A percentile compares a stretch with the other conserved stretches of the same genome.
These are phyloP conservation scores for Rhizodiscina lignyota DNA, from an alignment of 495 filamentous ascomycete species.

Conservation along the genomic window DNA sequence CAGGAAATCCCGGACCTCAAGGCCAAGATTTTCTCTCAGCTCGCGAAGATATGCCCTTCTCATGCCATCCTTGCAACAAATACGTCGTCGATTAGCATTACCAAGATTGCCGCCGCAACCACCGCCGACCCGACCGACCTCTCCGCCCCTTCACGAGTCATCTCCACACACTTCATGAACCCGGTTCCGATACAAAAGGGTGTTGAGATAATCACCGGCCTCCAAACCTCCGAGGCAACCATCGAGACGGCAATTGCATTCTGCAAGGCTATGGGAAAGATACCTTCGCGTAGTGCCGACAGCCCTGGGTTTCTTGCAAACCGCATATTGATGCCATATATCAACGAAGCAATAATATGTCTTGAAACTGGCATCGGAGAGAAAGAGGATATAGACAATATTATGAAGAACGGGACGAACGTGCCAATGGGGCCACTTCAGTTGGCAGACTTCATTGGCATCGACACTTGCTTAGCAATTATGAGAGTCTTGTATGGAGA, in stretches of 20 bases:
- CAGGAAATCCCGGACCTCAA: slow-evolving; percentile 75
- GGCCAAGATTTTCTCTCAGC: slow-evolving; percentile 62
- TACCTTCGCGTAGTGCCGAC: slow-evolving; percentile 72
- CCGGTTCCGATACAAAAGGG: slow-evolving; percentile 94
- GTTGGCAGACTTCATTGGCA: slow-evolving; percentile 90
- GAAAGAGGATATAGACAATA: slow-evolving; percentile 82
- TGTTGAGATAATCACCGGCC: slow-evolving; percentile 87
- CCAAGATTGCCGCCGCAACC: slow-evolving; percentile 77
- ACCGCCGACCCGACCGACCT: slow-evolving; percentile 55
- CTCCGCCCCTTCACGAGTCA: slow-evolving; percentile 68
- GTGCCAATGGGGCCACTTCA: slow-evolving; percentile 95
- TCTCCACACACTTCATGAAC: slow-evolving; percentile 99
- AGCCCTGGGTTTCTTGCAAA: slow-evolving; percentile 93
- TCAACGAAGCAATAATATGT: slow-evolving; percentile 96
- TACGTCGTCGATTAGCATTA: slow-evolving; percentile 94
- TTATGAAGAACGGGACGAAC: slow-evolving; percentile 98
- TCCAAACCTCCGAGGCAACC: slow-evolving; percentile 76
- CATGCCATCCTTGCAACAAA: slow-evolving; percentile 93
- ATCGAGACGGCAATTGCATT: slow-evolving; percentile 73
- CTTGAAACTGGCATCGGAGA: slow-evolving; percentile 81
- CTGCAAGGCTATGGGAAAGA: slow-evolving; percentile 83
- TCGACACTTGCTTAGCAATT: slow-evolving; percentile 92
- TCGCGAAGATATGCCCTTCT: slow-evolving; percentile 69
- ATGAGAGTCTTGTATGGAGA: slow-evolving; percentile 91
- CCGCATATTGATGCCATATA: slow-evolving; percentile 95